Conservation (phyloP, 192 early-diverging fungal species). For the Mortierella hygrophila region DNA sequence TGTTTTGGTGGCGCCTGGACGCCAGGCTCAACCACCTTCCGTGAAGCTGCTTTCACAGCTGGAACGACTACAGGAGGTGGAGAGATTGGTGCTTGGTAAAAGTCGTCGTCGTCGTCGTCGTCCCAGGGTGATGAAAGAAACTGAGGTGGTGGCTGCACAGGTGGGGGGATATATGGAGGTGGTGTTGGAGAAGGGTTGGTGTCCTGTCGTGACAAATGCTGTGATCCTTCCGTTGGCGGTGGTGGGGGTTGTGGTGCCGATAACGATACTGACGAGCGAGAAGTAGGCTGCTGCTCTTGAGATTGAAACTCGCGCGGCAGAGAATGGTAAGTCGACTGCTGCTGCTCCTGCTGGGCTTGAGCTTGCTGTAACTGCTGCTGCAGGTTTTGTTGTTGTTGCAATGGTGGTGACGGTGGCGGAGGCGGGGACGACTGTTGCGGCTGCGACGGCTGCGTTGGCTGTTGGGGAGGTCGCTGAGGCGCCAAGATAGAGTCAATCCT, state of each 20-base stretch:
- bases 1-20: background rate
- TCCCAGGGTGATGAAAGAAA: slow-evolving; percentile 5
- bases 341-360: background rate
- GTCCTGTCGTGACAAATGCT: background rate
- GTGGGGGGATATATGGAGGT: background rate
- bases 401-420: background rate
- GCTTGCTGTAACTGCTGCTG: background rate
- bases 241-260: background rate
- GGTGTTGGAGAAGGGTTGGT: background rate
- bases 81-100: background rate
- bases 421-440: background rate
- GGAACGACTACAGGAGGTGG: background rate
- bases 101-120: background rate
- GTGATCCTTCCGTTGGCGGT: background rate
- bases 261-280: background rate
- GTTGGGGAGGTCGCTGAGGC: background rate
- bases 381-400: background rate
- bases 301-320: background rate
- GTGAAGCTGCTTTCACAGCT: background rate
- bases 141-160: background rate
- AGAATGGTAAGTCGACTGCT: background rate
- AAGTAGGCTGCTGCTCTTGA: background rate
- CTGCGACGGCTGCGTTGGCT: background rate
- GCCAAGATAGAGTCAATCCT: background rate
- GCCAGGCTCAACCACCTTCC: background rate